These are phyloP conservation scores for Ajuga chamaepitys DNA, from an alignment of 257 asterid species.

Conservation along the genomic window DNA sequence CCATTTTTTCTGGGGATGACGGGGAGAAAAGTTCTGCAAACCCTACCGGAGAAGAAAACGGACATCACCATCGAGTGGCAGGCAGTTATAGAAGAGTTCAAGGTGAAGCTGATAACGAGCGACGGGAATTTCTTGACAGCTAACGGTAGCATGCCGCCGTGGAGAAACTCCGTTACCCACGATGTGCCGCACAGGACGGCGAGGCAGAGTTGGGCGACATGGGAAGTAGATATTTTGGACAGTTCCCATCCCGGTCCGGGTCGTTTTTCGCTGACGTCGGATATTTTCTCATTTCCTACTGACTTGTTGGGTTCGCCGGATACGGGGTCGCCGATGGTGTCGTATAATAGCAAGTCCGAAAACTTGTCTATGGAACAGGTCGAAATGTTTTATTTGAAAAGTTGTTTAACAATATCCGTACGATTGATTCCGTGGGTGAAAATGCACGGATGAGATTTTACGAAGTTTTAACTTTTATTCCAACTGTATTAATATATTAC, in stretches of 20 bases:
- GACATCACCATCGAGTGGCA: conserved; percentile 48
- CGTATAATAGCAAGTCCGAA: not conserved
- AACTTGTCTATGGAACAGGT: conserved; percentile 28
- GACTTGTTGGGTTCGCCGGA: conserved; percentile 42
- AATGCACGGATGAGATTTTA: too few relatives aligned
- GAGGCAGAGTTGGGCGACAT: conserved; percentile 65
- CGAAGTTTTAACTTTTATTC: too few relatives aligned
- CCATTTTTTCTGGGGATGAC: conserved; percentile 67
- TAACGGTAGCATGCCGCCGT: conserved; percentile 74
- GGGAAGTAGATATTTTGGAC: conserved; percentile 68
- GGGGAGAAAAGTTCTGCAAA: conserved; percentile 63
- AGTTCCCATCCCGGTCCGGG: conserved; percentile 22
- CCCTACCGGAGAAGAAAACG: too few relatives aligned
- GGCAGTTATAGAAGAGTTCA: conserved; percentile 54
- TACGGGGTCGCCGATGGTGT: conserved; percentile 30
- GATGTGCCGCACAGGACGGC: conserved; percentile 73
- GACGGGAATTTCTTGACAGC: conserved; percentile 66
- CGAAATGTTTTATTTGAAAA: too few relatives aligned
- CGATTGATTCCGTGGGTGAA: too few relatives aligned
- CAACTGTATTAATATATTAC: too few relatives aligned
- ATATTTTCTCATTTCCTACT: conserved; percentile 32
- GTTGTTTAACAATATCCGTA: too few relatives aligned
- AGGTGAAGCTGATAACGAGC: conserved; percentile 51
- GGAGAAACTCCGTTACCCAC: conserved; percentile 72
- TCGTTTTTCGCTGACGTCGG: conserved; percentile 26